phyloP scores from a whole-genome alignment of 306 rosid genomes.

The Psophocarpus tetragonolobus region DNA sequence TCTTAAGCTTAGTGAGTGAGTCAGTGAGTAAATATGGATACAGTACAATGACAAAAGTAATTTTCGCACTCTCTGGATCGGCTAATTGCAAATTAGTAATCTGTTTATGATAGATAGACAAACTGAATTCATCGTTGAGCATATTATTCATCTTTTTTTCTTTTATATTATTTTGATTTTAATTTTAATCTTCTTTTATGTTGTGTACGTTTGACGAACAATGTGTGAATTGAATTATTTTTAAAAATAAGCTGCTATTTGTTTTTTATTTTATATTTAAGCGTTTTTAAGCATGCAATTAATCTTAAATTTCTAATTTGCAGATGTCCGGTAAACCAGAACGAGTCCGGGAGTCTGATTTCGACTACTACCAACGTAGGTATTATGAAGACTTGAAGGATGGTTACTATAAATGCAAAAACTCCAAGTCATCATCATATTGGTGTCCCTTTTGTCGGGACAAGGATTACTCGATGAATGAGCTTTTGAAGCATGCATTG shows the following conservation, averaged over 20 bases:
- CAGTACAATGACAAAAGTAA: not conserved
- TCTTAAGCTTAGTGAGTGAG: not conserved
- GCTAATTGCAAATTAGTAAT: not conserved
- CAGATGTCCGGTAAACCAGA: conserved; percentile 38
- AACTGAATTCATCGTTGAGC: not conserved
- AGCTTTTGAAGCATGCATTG: conserved; percentile 61
- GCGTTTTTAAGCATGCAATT: not conserved
- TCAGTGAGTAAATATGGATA: not conserved
- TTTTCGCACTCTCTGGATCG: not conserved
- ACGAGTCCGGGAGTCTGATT: conserved; percentile 40
- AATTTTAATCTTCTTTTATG: not conserved
- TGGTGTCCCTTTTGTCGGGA: conserved; percentile 66
- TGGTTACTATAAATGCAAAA: conserved; percentile 35
- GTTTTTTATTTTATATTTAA: not conserved
- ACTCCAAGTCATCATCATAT: conserved; percentile 51
- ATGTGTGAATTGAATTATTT: not conserved
- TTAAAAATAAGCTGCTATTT: not conserved
- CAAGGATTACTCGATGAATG: conserved; percentile 42
- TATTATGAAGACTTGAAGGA: conserved; percentile 53
- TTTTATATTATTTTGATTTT: not conserved
- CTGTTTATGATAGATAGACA: not conserved
- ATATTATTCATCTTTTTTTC: not conserved
- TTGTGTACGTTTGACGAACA: not conserved
- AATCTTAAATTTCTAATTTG: conserved; percentile 14
- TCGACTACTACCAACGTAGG: conserved; percentile 32